Base-by-base conservation (phyloP, 2,329 filamentous ascomycete genomes). In the Fusarium euwallaceae region DNA sequence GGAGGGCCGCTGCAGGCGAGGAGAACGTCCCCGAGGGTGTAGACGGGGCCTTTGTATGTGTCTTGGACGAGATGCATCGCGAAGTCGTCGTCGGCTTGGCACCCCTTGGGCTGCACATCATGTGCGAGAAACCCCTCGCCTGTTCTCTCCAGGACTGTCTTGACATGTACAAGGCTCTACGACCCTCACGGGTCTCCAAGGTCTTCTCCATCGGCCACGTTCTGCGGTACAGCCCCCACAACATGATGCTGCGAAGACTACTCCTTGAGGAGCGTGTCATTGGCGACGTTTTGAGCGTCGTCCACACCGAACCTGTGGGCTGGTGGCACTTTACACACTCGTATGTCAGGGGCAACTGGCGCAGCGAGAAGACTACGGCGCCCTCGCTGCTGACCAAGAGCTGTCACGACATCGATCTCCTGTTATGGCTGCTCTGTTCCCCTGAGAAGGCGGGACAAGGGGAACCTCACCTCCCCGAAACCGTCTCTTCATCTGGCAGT, bases 281-380 rank as follows among this genome's bases (percentile, higher is more conserved):
- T 79, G 97, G 97, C 8, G 93, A 98, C 64, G 87, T 98, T 34
- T 86, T 97, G 62, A 96, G 93, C 43, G 88, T 98, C 43, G 94
- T 97, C 73, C 97, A 98, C 83, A 97, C 94, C 0, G 97, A 98
- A 82, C 97, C 97, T 0, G 92, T 99, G 0, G 97, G 97, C 1
- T 97, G 93, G 92, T 98, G 95, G 94, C 97, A 98, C 82, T 98
- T 97, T 81, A 88, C 93, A 0, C 95, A 98, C 82, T 95, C 92
- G 48, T 98, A 96, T 78, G 96, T 98, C 39, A 90, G 94, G 55
- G 97, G 97, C 17, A 98, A 98, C 83, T 98, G 97, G 97, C 91
- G 96, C 7, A 94, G 94, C 72, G 91, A 94, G 75, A 92, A 91
- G 1, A 92, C 86, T 6, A 92, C 89, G n/a, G 95, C 89, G 27